These are phyloP conservation scores for Jimgerdemannia lactiflua DNA, from an alignment of 192 early-diverging fungal genomes.

Conservation along the genomic window DNA sequence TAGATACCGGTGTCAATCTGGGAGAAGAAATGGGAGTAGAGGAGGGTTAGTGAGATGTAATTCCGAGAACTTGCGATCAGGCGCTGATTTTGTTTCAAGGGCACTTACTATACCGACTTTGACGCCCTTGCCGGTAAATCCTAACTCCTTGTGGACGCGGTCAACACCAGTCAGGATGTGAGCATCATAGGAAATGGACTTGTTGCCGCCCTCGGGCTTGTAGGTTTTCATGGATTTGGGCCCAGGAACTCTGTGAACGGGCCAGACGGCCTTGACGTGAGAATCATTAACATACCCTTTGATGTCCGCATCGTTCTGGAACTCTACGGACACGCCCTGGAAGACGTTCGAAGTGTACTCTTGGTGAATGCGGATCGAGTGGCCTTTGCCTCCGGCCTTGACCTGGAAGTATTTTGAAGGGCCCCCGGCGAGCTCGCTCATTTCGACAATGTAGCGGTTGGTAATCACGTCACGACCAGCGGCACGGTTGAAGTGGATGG, in stretches of 20 bases:
- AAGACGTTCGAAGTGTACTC: not conserved
- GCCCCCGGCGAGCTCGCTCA: not conserved
- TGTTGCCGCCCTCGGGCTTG: not conserved
- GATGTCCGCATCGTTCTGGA: not conserved
- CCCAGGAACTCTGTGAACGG: not conserved
- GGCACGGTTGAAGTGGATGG: not conserved
- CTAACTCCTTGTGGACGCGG: constrained; percentile 36
- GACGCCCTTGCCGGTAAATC: constrained; percentile 60
- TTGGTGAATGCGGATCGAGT: not conserved
- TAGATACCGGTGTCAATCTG: constrained; percentile 66
- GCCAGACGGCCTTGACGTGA: not conserved
- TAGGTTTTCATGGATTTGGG: not conserved
- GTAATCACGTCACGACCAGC: not conserved
- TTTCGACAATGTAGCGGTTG: not conserved
- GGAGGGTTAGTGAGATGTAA: too few relatives aligned
- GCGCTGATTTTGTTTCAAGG: too few relatives aligned
- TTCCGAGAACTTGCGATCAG: too few relatives aligned
- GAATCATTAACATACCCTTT: not conserved
- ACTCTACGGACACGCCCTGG: not conserved
- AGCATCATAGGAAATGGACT: constrained; percentile 2
- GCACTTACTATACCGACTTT: constrained; percentile 47
- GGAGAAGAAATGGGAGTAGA: too few relatives aligned
- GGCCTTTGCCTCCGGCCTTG: not conserved
- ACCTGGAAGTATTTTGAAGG: not conserved
- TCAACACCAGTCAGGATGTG: constrained; percentile 55